Base-by-base conservation (phyloP, 805 yeast genomes). In the Yamadazyma olivae region DNA sequence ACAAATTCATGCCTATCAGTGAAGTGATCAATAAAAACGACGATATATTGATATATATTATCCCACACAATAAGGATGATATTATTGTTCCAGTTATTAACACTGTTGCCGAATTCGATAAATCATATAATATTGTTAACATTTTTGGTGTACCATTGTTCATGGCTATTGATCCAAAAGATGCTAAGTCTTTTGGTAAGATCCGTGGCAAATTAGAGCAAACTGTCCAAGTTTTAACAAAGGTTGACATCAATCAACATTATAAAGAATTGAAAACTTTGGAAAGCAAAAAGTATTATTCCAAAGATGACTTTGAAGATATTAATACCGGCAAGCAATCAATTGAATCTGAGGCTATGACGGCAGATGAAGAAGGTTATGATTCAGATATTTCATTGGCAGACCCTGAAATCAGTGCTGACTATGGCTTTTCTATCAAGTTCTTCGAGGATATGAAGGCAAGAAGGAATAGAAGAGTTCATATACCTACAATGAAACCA, bases 61-160 rank as follows among this genome's bases (percentile, higher is more conserved):
- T 60, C 4, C 70, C 76, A 3, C 75, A 71, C 26, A 77, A 77
- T 45, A 61, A 38, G 5, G 33, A 48, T 2, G 64, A 65, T 35
- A 39, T 57, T 6, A 56, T 82, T 16, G 67, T 83, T 6, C 91
- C 93, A 0, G 80, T 84, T 0, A 57, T 79, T 37, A 80, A 70
- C 24, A 40, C 56, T 27, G 50, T 70, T 46, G 53, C 67, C 48
- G 59, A 69, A 55, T 38, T 64, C 37, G 61, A 63, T 35, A 46
- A 49, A 29, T 55, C 64, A 1, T 59, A 61, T 34, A 56, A 57
- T 8, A 53, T 61, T 9, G 66, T 71, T 1, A 68, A 68, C 28
- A 58, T 79, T 1, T 84, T 88, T 59, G 95, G 89, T 2, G 55
- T 81, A 1, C 98, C 98, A 2, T 77, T 87, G 48, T 80, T 89